phyloP scores from a whole-genome alignment of 768 basidiomycete genomes.

The Kwoniella dendrophila region DNA sequence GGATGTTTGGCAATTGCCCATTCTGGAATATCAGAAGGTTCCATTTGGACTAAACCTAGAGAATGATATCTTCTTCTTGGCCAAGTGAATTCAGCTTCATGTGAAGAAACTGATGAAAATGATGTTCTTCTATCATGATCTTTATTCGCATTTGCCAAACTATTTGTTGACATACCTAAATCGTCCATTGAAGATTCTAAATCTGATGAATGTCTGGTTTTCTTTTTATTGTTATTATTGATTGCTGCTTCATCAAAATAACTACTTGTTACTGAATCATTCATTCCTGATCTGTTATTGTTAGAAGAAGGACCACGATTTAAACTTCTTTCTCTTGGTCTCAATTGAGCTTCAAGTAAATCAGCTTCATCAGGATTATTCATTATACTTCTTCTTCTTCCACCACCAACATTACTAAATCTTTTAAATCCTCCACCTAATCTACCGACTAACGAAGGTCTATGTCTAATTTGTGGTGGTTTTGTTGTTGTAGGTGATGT shows the following conservation, averaged over 20 bases:
- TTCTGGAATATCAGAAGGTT: slow-evolving; percentile 32
- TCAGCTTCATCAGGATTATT: slow-evolving; percentile 46
- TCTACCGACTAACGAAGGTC: slow-evolving; percentile 21
- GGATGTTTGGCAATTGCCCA: slow-evolving; percentile 22
- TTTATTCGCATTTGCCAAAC: slow-evolving; percentile 7
- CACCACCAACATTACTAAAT: too few species aligned
- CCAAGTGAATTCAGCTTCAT: slow-evolving; percentile 35
- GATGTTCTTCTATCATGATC: slow-evolving; percentile 43
- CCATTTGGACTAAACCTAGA: slow-evolving; percentile 51
- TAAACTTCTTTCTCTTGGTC: slow-evolving; percentile 24
- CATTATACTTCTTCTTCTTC: slow-evolving; percentile 24
- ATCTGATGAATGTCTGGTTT: slow-evolving; percentile 27
- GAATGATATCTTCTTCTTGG: slow-evolving; percentile 26
- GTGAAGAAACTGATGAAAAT: slow-evolving; percentile 47
- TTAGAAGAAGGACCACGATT: slow-evolving; percentile 5
- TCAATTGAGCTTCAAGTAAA: slow-evolving; percentile 46
- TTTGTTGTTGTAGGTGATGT: neutral
- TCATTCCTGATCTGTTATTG: slow-evolving; percentile 17
- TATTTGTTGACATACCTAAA: slow-evolving; percentile 3
- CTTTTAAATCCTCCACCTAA: slow-evolving; percentile 17
- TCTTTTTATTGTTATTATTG: slow-evolving; percentile 1
- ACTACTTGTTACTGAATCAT: slow-evolving; percentile 18
- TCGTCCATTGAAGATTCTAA: slow-evolving; percentile 32
- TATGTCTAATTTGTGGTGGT: neutral
- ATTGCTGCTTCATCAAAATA: slow-evolving; percentile 4